Evolutionary conservation across 371 early-diverging fungal species (phyloP).

Genomic region (Smittium mucronatum): DNA sequence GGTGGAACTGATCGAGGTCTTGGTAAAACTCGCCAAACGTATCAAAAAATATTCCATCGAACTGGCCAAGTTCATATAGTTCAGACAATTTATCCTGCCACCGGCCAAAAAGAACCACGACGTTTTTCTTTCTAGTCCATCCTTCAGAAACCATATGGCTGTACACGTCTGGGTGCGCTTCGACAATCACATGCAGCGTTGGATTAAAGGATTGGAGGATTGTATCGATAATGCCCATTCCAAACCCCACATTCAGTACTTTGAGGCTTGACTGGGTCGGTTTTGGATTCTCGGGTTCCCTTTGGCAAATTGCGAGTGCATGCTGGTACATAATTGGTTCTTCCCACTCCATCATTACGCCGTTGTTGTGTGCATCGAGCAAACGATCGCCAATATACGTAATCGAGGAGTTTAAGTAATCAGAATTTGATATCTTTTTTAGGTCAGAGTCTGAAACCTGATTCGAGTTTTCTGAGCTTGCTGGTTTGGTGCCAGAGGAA

Average conservation of each 20-base stretch:
- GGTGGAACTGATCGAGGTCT: slow-evolving; percentile 76
- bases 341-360: slow-evolving; percentile 98
- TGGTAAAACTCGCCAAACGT: slow-evolving; percentile 91
- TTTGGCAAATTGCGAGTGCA: slow-evolving; percentile 56
- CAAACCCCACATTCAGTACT: slow-evolving; percentile 78
- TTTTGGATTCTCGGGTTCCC: neutral
- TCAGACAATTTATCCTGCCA: slow-evolving; percentile 85
- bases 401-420: slow-evolving; percentile 59
- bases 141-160: slow-evolving; percentile 68
- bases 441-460: slow-evolving; percentile 25
- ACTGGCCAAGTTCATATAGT: slow-evolving; percentile 41
- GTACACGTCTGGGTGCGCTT: slow-evolving; percentile 94
- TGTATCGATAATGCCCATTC: slow-evolving; percentile 80
- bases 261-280: slow-evolving; percentile 38
- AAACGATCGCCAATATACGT: slow-evolving; percentile 59
- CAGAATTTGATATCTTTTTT: slow-evolving; percentile 53
- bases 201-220: slow-evolving; percentile 59
- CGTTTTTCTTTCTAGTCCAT: slow-evolving; percentile 71
- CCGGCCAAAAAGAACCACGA: slow-evolving; percentile 73
- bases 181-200: slow-evolving; percentile 78
- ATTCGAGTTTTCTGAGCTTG: slow-evolving; percentile 16
- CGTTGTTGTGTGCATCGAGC: slow-evolving; percentile 77
- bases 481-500: neutral
- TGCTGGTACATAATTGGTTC: slow-evolving; percentile 83
- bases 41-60: slow-evolving; percentile 86